phyloP scores from a whole-genome alignment of 164 flowering plant genomes.

The Chimonanthus salicifolius region DNA sequence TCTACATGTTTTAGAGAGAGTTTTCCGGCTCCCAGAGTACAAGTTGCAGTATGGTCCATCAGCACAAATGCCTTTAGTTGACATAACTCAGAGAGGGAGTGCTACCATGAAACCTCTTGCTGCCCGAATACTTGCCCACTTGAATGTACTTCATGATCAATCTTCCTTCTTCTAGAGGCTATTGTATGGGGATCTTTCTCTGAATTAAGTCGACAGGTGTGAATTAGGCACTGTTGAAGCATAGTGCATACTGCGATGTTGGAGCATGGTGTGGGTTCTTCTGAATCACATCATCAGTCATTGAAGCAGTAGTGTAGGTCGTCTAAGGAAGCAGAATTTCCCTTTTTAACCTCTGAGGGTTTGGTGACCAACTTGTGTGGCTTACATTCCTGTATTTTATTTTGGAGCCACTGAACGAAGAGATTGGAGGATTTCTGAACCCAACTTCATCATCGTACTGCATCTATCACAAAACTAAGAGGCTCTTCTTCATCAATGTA shows the following conservation, averaged over 20 bases:
- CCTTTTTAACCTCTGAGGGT: background rate
- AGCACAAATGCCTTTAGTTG: slow-evolving; percentile 52
- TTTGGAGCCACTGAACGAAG: background rate
- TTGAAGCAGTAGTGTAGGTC: background rate
- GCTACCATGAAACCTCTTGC: slow-evolving; percentile 43
- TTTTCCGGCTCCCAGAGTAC: slow-evolving; percentile 45
- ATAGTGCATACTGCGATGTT: background rate
- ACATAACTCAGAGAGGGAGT: slow-evolving; percentile 53
- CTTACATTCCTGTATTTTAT: background rate
- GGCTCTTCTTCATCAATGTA: background rate
- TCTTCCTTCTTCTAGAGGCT: slow-evolving; percentile 50
- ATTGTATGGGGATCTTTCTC: background rate
- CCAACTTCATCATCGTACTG: background rate
- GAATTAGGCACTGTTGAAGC: background rate
- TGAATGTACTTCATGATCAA: slow-evolving; percentile 60
- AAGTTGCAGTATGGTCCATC: slow-evolving; percentile 41
- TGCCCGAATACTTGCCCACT: slow-evolving; percentile 53
- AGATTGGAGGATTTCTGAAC: background rate
- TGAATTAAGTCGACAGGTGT: background rate
- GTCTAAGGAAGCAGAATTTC: background rate
- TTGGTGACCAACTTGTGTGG: background rate
- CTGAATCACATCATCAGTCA: background rate
- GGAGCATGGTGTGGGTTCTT: background rate
- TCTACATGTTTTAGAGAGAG: slow-evolving; percentile 43
- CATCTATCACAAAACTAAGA: background rate